A percentile compares a stretch with the other conserved stretches of the same genome.
Evolutionary conservation across 495 filamentous ascomycete species (phyloP).

Genomic region (Penicillium taxi): DNA sequence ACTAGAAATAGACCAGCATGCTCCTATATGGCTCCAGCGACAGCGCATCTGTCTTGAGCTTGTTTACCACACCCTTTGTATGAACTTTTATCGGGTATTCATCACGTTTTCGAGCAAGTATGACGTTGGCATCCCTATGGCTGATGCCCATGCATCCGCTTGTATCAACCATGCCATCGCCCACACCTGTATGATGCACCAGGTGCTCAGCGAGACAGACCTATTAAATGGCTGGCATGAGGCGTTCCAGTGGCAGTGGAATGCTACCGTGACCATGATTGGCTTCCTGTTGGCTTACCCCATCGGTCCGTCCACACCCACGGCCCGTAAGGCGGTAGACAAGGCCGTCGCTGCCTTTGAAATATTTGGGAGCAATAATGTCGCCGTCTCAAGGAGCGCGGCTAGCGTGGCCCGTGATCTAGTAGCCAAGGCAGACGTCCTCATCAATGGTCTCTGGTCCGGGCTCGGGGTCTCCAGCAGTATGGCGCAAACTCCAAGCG

Average conservation of each 20-base stretch:
- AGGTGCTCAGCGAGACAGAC: constrained; percentile 38
- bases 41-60: constrained; percentile 24
- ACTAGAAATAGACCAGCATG: too few species aligned
- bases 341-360: too few species aligned
- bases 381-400: too few species aligned
- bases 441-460: too few species aligned
- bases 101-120: too few species aligned
- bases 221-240: constrained; percentile 39
- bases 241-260: constrained; percentile 45
- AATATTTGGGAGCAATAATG: too few species aligned
- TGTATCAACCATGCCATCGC: constrained; percentile 40
- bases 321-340: constrained; percentile 29
- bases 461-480: too few species aligned
- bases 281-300: constrained; percentile 42
- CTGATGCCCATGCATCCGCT: constrained; percentile 24
- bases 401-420: too few species aligned
- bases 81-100: constrained; percentile 3
- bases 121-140: constrained; percentile 17
- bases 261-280: constrained; percentile 40
- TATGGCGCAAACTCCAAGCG: too few species aligned
- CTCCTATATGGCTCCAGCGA: too few species aligned
- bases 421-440: too few species aligned
- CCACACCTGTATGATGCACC: constrained; percentile 40
- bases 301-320: constrained; percentile 16
- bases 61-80: constrained; percentile 16